A percentile compares a stretch with the other conserved stretches of the same genome.
These are phyloP conservation scores for Nigrograna mackinnonii DNA, from an alignment of 2,329 filamentous ascomycete genomes.

Conservation along the genomic window DNA sequence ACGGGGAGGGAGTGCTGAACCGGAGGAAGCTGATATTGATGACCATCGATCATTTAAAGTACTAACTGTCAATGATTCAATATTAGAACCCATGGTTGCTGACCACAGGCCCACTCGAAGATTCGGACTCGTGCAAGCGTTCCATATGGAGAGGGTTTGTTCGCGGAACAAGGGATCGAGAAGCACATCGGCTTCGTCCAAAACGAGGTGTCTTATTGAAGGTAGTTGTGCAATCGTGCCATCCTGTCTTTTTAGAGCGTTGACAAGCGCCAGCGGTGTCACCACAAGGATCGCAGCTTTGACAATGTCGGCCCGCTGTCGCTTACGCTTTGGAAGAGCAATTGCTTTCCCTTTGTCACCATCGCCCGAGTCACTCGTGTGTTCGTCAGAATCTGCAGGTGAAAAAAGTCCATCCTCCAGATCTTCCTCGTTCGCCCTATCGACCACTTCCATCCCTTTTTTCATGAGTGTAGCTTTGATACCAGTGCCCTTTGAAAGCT, in stretches of 20 bases:
- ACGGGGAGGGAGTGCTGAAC: constrained; percentile 36
- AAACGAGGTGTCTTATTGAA: constrained; percentile 71
- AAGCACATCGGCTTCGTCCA: constrained; percentile 95
- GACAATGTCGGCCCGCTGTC: constrained; percentile 55
- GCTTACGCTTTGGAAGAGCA: constrained; percentile 32
- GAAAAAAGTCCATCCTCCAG: constrained; percentile 38
- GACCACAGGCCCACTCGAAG: constrained; percentile 87
- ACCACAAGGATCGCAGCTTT: constrained; percentile 81
- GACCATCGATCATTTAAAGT: constrained; percentile 52
- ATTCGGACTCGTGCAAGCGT: constrained; percentile 70
- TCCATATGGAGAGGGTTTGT: constrained; percentile 85
- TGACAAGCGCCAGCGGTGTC: constrained; percentile 77
- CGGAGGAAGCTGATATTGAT: constrained; percentile 35
- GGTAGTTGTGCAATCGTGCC: constrained; percentile 59
- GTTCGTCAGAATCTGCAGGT: constrained; percentile 44
- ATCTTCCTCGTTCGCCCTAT: constrained; percentile 26
- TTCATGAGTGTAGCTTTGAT: constrained; percentile 80
- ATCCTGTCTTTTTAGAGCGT: constrained; percentile 63
- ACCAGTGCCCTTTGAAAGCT: constrained; percentile 75
- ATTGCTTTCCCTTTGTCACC: constrained; percentile 44
- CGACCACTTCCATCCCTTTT: constrained; percentile 75
- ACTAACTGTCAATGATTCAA: constrained; percentile 77
- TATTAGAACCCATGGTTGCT: constrained; percentile 92
- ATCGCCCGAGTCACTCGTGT: constrained; percentile 31
- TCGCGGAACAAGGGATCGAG: constrained; percentile 88